These are phyloP conservation scores for Phytophthora multivora DNA, from an alignment of 352 stramenopile genomes.

Conservation along the genomic window DNA sequence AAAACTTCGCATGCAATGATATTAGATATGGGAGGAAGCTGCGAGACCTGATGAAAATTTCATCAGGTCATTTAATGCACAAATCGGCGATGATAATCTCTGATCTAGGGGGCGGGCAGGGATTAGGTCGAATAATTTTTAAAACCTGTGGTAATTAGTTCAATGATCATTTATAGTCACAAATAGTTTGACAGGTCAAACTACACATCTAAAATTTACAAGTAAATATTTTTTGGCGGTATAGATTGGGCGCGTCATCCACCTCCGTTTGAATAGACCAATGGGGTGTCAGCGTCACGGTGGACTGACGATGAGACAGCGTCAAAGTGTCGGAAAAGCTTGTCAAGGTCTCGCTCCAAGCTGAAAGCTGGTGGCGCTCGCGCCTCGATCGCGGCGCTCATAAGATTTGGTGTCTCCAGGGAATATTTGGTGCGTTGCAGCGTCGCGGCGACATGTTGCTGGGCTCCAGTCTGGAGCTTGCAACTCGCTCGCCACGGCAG, in stretches of 20 bases:
- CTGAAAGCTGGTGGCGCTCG: neutral
- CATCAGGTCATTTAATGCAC: neutral
- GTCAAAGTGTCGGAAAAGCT: constrained; percentile 1
- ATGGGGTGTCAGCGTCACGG: neutral
- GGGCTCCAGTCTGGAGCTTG: too few species aligned
- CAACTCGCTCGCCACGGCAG: too few species aligned
- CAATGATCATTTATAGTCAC: too few species aligned
- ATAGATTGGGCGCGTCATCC: constrained; percentile 22
- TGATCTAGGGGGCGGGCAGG: neutral
- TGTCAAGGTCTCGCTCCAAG: neutral
- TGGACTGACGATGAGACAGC: constrained; percentile 18
- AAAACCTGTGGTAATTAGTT: neutral
- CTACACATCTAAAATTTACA: neutral
- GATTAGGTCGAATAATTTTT: neutral
- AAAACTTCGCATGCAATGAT: constrained; percentile 2
- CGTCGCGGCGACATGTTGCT: constrained; percentile 9
- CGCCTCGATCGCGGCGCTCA: neutral
- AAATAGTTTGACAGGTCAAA: too few species aligned
- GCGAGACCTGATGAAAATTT: constrained; percentile 1
- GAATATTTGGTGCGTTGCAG: constrained; percentile 21
- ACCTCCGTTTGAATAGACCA: constrained; percentile 20
- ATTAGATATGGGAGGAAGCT: neutral
- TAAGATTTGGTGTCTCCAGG: neutral
- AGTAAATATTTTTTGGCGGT: constrained; percentile 1
- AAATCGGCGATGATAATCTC: neutral